Evolutionary conservation across 371 early-diverging fungal species (phyloP), one percentile per base, ranked within the genome.

Genomic region (Rhizopus sp.): DNA sequence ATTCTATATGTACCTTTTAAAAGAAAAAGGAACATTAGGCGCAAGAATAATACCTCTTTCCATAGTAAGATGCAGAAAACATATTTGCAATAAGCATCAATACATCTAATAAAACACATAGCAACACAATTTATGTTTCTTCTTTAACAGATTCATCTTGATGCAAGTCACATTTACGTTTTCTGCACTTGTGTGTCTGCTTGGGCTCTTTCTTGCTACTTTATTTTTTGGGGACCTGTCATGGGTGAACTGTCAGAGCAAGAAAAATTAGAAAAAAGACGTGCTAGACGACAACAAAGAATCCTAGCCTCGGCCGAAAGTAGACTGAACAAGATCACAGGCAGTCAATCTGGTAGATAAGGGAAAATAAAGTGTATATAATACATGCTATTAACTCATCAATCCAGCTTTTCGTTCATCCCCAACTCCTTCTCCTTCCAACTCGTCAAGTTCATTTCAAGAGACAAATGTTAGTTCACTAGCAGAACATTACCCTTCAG

Each of bases 231-330:
- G 15, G 23, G 23, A 23, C 9, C n/a, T 31, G 39, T 9, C 30
- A 68, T 72, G 72, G 58, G 65, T 17, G 67, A 67, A 37, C 57
- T 80, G 62, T 48, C 78, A n/a, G 77, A 80, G 60, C 81, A 78
- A 55, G 78, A 75, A 54, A 82, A 81, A 59, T 55, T 72, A 15
- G 80, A 83, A 65, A 72, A 72, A 47, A 77, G 86, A 48, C 79
- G 86, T 32, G 78, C 82, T 41, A 75, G 77, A 50, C 72, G 86
- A 23, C 83, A 86, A 54, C 79, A 81, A 64, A 72, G 69, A 53
- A 86, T 86, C 50, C 66, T 84, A 31, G 81, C 82, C 5, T 79
- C 80, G 15, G 86, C 83, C 31, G 77, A 73, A 41, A 80, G 82
- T 60, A 63, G 86, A 40, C 50, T 86, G 41, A 77, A 68, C 61